Evolutionary conservation across 2,329 filamentous ascomycete species (phyloP).

Genomic region (Clonostachys rosea): DNA sequence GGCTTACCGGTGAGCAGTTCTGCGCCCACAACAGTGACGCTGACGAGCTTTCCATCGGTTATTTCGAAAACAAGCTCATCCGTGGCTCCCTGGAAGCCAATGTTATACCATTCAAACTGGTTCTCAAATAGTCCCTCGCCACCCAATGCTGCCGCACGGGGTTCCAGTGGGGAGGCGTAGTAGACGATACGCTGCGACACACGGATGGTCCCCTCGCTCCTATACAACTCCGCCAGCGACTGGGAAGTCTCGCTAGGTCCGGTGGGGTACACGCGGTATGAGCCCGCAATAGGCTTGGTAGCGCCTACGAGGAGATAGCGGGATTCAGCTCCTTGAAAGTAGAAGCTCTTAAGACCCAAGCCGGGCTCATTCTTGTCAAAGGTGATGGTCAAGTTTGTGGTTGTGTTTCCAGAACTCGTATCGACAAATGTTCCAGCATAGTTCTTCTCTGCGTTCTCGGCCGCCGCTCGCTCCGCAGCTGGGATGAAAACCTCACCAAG

Average conservation of each 20-base stretch:
- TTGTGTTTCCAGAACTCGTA: not conserved
- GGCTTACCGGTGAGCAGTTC: too few relatives aligned
- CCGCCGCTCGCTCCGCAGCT: constrained; percentile 10
- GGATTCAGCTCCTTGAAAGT: not conserved
- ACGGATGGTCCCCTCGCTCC: not conserved
- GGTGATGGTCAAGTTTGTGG: constrained; percentile 11
- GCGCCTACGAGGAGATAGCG: not conserved
- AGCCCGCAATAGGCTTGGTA: not conserved
- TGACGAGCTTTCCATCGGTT: not conserved
- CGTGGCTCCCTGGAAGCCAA: not conserved
- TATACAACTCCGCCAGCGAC: not conserved
- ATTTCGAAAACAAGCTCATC: not conserved
- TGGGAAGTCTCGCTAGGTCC: not conserved
- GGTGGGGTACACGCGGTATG: not conserved
- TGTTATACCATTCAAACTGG: not conserved
- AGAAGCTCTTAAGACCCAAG: not conserved
- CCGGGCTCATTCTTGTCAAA: not conserved
- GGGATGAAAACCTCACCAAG: constrained; percentile 10
- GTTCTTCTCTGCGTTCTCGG: constrained; percentile 8
- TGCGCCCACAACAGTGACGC: not conserved
- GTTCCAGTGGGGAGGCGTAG: not conserved
- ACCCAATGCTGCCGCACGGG: not conserved
- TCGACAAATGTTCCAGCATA: constrained; percentile 9
- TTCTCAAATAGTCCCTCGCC: not conserved
- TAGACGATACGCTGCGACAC: not conserved